Evolutionary conservation across 768 basidiomycete genomes (phyloP), one percentile per base, ranked within the genome.

Genomic region (Rhodotorula diobovata): DNA sequence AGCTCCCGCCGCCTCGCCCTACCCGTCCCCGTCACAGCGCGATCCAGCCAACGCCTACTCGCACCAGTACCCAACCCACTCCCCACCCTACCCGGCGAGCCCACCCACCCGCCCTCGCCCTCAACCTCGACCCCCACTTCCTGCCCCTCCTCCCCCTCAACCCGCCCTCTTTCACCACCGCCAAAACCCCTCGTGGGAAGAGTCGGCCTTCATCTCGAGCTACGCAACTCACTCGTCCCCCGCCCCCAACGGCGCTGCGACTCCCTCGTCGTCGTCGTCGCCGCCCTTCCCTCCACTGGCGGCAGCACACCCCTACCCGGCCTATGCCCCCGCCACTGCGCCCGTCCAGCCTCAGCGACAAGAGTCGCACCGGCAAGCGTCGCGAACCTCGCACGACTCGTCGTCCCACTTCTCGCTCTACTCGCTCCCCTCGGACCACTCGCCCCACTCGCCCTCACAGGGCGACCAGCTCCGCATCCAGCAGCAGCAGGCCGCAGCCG

Each of bases 161-260:
- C 60, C 43, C 30, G 63, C 63, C 21, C 23, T 14, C 56, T 21
- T 37, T n/a, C n/a, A n/a, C 34, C 21, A 56, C 51, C 34, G n/a
- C 53, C 53, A 3, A 14, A n/a, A 5, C 51, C 51, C 30, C 4
- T 12, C 18, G 11, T 55, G 54, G 63, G 54, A 51, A 48, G 64
- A 55, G 61, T 46, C 23, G 37, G 23, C 20, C 37, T 58, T 66
- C 48, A 71, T 71, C 32, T 66, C 65, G 55, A 63, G 25, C 39
- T 58, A 58, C 57, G 37, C 23, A 28, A 23, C 9, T 18, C 41
- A 43, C 10, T 35, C 23, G 18, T 37, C 11, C 34, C 21, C 30
- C 54, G 14, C 34, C 37, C 23, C 20, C 21, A 11, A 34, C 34
- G 34, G 23, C 2, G 23, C 23, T 8, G 16, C 55, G 6, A 9